Conservation (phyloP, 768 basidiomycete genomes). For the Mycena belliarum region DNA sequence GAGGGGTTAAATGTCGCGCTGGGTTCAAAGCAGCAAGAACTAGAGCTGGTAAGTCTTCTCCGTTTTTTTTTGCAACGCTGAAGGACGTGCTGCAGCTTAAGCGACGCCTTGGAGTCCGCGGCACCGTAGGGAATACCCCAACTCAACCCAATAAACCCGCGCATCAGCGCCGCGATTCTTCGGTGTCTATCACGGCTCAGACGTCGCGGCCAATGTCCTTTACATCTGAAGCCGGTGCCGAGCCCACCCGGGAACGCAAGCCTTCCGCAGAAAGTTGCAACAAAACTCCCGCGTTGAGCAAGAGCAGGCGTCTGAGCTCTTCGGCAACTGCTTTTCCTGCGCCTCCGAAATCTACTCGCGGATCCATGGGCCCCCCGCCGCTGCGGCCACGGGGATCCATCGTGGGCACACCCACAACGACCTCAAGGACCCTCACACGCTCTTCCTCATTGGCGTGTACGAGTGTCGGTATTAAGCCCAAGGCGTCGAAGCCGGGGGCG, state of each 20-base stretch:
- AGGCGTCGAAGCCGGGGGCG: slow-evolving; percentile 30
- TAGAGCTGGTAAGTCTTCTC: slow-evolving; percentile 70
- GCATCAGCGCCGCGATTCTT: slow-evolving; percentile 53
- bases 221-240: slow-evolving; percentile 50
- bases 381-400: slow-evolving; percentile 38
- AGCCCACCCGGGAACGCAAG: slow-evolving; percentile 27
- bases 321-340: slow-evolving; percentile 25
- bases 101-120: slow-evolving; percentile 57
- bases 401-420: slow-evolving; percentile 40
- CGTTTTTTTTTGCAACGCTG: not conserved
- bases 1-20: slow-evolving; percentile 84
- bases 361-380: slow-evolving; percentile 47
- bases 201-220: slow-evolving; percentile 58
- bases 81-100: slow-evolving; percentile 51
- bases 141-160: slow-evolving; percentile 42
- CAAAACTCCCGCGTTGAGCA: slow-evolving; percentile 44
- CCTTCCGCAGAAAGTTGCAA: slow-evolving; percentile 30
- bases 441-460: slow-evolving; percentile 9
- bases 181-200: slow-evolving; percentile 53
- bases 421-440: slow-evolving; percentile 24
- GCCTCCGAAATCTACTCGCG: slow-evolving; percentile 29
- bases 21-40: slow-evolving; percentile 92
- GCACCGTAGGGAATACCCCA: slow-evolving; percentile 57
- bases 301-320: slow-evolving; percentile 49
- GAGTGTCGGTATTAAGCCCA: slow-evolving; percentile 27